Conservation (phyloP, 768 basidiomycete genomes). For the Lactifluus subvellereus region DNA sequence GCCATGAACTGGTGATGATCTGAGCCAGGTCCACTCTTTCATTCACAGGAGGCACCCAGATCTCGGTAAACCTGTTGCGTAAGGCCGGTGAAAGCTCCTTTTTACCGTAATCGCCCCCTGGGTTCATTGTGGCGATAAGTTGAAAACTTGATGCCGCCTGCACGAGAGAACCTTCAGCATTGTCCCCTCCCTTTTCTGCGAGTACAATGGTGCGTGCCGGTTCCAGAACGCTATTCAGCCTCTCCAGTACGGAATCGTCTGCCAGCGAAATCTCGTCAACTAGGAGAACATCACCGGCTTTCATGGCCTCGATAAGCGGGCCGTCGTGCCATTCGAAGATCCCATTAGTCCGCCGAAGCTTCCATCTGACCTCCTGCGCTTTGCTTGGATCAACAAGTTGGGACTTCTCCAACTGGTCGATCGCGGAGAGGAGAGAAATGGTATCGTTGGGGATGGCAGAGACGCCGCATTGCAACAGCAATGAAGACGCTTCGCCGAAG, state of each 20-base stretch:
- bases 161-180: slow-evolving; percentile 60
- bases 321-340: slow-evolving; percentile 98
- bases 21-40: slow-evolving; percentile 65
- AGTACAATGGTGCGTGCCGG: slow-evolving; percentile 82
- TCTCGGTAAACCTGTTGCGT: slow-evolving; percentile 96
- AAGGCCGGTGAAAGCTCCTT: slow-evolving; percentile 97
- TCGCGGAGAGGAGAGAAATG: slow-evolving; percentile 27
- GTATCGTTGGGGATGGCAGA: slow-evolving; percentile 26
- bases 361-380: slow-evolving; percentile 40
- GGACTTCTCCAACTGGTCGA: slow-evolving; percentile 26
- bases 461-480: slow-evolving; percentile 42
- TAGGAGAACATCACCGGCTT: slow-evolving; percentile 73
- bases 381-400: slow-evolving; percentile 15
- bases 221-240: slow-evolving; percentile 96
- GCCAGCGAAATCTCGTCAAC: slow-evolving; percentile 97
- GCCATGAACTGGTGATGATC: slow-evolving; percentile 73
- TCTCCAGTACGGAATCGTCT: slow-evolving; percentile 96
- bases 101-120: slow-evolving; percentile 98
- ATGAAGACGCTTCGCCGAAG: slow-evolving; percentile 36
- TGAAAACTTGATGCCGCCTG: slow-evolving; percentile 68
- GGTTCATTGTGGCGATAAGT: slow-evolving; percentile 97
- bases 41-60: slow-evolving; percentile 91
- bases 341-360: slow-evolving; percentile 50
- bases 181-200: slow-evolving; percentile 84
- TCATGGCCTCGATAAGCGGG: slow-evolving; percentile 92